These are phyloP conservation scores for Rhizophlyctis rosea DNA, from an alignment of 192 early-diverging fungal species.

Conservation along the genomic window DNA sequence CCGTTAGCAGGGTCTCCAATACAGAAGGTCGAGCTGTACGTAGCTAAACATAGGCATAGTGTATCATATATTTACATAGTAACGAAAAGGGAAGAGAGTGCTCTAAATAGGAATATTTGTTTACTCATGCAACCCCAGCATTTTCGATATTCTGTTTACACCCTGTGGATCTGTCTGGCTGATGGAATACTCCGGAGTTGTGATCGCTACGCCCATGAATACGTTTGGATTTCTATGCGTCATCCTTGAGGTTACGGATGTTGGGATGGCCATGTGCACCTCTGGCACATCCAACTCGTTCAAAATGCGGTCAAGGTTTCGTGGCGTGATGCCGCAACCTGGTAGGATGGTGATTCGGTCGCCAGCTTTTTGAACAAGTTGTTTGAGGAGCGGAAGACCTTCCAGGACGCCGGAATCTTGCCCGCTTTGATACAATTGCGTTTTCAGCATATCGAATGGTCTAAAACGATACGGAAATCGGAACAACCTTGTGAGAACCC, in stretches of 20 bases:
- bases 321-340: constrained; percentile 49
- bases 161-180: constrained; percentile 30
- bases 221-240: constrained; percentile 39
- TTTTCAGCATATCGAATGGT: not conserved
- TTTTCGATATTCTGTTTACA: constrained; percentile 34
- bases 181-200: constrained; percentile 39
- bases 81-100: too few species aligned
- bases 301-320: constrained; percentile 53
- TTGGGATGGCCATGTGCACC: constrained; percentile 55
- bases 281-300: constrained; percentile 40
- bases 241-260: constrained; percentile 38
- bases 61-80: too few species aligned
- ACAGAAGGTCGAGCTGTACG: too few species aligned
- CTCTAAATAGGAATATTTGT: too few species aligned
- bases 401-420: constrained; percentile 55
- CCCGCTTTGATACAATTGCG: constrained; percentile 34
- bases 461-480: too few species aligned
- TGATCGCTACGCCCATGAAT: constrained; percentile 43
- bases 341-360: constrained; percentile 56
- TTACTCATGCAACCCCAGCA: too few species aligned
- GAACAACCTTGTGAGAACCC: constrained; percentile 62
- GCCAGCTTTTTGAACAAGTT: constrained; percentile 39
- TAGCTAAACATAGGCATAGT: too few species aligned
- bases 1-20: too few species aligned
- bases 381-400: constrained; percentile 47